Conservation (phyloP, 2,329 filamentous ascomycete species). For the Microcyclospora tardicrescens region DNA sequence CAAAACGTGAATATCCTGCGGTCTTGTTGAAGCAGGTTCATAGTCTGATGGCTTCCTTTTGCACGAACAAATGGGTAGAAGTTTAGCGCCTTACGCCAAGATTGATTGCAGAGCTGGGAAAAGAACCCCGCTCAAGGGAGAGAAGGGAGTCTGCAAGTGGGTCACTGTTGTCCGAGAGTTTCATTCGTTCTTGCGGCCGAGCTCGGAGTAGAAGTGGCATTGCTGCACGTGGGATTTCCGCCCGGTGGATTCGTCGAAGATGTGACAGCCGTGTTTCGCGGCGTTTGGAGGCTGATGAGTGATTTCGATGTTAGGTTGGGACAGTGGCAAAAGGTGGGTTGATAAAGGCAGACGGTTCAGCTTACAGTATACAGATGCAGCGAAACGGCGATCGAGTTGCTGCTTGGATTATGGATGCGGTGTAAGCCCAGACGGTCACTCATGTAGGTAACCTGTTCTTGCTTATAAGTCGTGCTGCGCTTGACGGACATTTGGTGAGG, state of each 20-base stretch:
- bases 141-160: no score
- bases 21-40: no score
- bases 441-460: slow-evolving; percentile 79
- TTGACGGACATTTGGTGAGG: slow-evolving; percentile 44
- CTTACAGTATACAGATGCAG: slow-evolving; percentile 50
- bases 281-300: slow-evolving; percentile 78
- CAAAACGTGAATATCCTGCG: no score
- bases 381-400: slow-evolving; percentile 63
- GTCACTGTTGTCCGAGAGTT: no score
- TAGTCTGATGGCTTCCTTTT: no score
- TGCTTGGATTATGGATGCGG: slow-evolving; percentile 62
- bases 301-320: not conserved
- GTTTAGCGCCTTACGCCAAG: no score
- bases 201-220: slow-evolving; percentile 57
- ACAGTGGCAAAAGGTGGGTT: not conserved
- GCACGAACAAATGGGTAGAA: no score
- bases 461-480: slow-evolving; percentile 52
- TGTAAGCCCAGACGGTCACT: slow-evolving; percentile 78
- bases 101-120: no score
- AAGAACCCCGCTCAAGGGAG: no score
- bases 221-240: slow-evolving; percentile 58
- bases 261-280: slow-evolving; percentile 64
- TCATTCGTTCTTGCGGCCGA: slow-evolving; percentile 22
- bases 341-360: slow-evolving; percentile 8
- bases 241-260: slow-evolving; percentile 68